Percentiles rank a stretch among this genome's conserved stretches.
phyloP scores from a whole-genome alignment of 495 filamentous ascomycete genomes.

The Neurospora pannonica region DNA sequence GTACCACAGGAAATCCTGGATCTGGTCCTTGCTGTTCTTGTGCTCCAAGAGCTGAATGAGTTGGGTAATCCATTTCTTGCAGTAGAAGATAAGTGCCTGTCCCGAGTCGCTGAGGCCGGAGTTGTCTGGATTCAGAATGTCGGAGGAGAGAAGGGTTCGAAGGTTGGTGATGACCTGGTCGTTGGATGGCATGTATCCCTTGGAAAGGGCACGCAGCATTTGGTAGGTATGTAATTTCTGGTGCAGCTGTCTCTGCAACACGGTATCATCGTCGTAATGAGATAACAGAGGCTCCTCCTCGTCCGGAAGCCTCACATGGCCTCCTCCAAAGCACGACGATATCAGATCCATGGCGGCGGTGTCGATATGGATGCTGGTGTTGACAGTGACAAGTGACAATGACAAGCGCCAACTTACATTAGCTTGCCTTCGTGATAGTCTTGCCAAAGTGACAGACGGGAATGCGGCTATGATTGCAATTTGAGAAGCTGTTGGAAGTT shows the following conservation, averaged over 20 bases:
- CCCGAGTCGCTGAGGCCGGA: conserved; percentile 69
- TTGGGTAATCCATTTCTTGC: conserved; percentile 58
- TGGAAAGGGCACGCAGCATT: conserved; percentile 72
- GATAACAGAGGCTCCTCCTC: conserved; percentile 64
- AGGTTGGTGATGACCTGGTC: conserved; percentile 78
- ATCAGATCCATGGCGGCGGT: conserved; percentile 7
- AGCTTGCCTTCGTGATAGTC: background rate
- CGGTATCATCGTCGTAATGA: conserved; percentile 75
- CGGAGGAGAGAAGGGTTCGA: conserved; percentile 65
- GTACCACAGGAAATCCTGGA: conserved; percentile 90
- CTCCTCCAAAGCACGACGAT: conserved; percentile 21
- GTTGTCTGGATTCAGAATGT: conserved; percentile 68
- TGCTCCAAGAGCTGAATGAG: conserved; percentile 68
- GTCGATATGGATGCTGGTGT: background rate
- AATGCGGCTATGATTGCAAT: background rate
- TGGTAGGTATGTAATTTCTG: conserved; percentile 88
- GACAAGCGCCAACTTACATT: background rate
- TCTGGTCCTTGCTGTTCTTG: conserved; percentile 77
- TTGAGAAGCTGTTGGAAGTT: background rate
- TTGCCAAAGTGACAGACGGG: background rate
- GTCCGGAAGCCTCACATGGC: conserved; percentile 9
- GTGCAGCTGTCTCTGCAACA: conserved; percentile 64
- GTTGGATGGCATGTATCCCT: conserved; percentile 87
- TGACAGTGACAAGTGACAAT: background rate
- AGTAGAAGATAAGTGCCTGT: conserved; percentile 59